Evolutionary conservation across 2,329 filamentous ascomycete species (phyloP).

Genomic region (Colletotrichum caudatum): DNA sequence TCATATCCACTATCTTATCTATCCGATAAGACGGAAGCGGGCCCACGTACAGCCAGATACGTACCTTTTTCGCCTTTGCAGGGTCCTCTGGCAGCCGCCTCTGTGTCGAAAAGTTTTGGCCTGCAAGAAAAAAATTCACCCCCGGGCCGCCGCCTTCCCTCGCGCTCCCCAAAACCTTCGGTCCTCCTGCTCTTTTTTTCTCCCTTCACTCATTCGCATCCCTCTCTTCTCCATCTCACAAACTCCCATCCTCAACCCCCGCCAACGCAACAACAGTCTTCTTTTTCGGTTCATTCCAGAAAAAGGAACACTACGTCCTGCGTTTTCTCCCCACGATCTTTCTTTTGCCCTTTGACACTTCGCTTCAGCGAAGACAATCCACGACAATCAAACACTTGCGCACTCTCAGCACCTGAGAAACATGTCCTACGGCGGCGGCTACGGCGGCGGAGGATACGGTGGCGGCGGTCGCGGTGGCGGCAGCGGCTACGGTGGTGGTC

Average conservation of each 20-base stretch:
- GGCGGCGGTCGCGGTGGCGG: conserved; percentile 49
- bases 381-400: conserved; percentile 14
- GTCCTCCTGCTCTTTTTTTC: conserved; percentile 31
- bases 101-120: conserved; percentile 41
- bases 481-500: conserved; percentile 39
- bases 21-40: conserved; percentile 18
- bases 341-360: conserved; percentile 28
- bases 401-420: conserved; percentile 42
- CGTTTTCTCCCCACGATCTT: conserved; percentile 35
- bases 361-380: conserved; percentile 22
- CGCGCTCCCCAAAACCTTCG: conserved; percentile 34
- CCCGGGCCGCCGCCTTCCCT: conserved; percentile 33
- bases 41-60: conserved; percentile 22
- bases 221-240: conserved; percentile 38
- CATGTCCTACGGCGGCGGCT: conserved; percentile 62
- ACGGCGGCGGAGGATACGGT: conserved; percentile 47
- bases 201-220: conserved; percentile 34
- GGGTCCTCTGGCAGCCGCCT: conserved; percentile 27
- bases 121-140: conserved; percentile 37
- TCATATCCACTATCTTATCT: conserved; percentile 35
- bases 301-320: conserved; percentile 11
- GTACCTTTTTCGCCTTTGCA: conserved; percentile 40
- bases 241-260: conserved; percentile 21
- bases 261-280: conserved; percentile 31
- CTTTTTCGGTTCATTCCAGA: conserved; percentile 38